Evolutionary conservation across 2,329 filamentous ascomycete species (phyloP), one percentile per base, ranked within the genome.

Genomic region (Fusarium redolens): DNA sequence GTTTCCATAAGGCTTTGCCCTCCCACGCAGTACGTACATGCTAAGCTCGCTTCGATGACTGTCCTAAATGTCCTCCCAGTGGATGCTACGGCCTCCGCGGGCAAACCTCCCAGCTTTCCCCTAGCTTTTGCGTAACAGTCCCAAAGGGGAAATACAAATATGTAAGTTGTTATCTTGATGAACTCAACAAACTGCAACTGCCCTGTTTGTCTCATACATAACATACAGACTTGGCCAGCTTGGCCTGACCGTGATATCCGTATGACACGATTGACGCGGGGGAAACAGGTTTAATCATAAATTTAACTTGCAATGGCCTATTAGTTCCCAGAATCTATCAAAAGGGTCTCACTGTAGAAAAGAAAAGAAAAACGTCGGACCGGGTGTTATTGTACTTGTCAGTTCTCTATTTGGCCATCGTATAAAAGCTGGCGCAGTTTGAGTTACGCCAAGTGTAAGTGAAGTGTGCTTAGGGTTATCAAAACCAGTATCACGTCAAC

Each of bases 171-270:
- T 48, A 48, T 48, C 48, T 58, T 61, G 22, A 56, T 48, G 40
- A 65, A 54, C 71, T 72, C 71, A 74, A 74, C 71, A 74, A 74
- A 74, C 71, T 72, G 68, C 71, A 68, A 48, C 48, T 35, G 48
- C 68, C 51, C 71, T 61, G 50, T 62, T 65, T 59, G 38, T 50
- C 48, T 58, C 55, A 61, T 60, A 55, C 55, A 65, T 60, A 45
- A 47, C 43, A 38, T 30, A 47, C 40, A 48, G 45, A 20, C 37
- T 64, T 64, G 61, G 38, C 45, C 65, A 68, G 41, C 63, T 68
- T 68, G 63, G 47, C 40, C 33, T 45, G 45, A 35, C 43, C 69
- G 61, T 61, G 41, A 47, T 64, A 65, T 64, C 69, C 64, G 59
- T 43, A 71, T 65, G 55, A 67, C 50, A 73, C 61, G 30, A 56